A percentile compares a stretch with the other conserved stretches of the same genome.
Evolutionary conservation across 257 asterid genomes (phyloP).

Genomic region (Phtheirospermum japonicum): DNA sequence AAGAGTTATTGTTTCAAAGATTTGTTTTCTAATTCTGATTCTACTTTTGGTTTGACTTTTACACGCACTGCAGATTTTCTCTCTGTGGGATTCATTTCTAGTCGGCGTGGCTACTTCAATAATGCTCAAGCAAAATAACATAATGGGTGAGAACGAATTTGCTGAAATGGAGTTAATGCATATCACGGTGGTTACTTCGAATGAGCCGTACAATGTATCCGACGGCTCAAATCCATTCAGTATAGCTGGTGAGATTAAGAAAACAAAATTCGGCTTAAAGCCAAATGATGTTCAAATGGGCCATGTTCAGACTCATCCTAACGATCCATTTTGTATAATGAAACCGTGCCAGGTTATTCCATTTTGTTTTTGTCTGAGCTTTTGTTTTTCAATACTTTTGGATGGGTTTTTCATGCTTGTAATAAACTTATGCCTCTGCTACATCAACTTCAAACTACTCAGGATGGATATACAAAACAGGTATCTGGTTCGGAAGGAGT

Average conservation of each 20-base stretch:
- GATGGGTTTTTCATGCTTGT: background rate
- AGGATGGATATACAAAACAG: conserved; percentile 77
- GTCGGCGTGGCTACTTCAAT: conserved; percentile 88
- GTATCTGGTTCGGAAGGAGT: conserved; percentile 50
- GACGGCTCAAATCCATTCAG: conserved; percentile 71
- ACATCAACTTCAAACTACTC: background rate
- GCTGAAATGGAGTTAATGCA: conserved; percentile 80
- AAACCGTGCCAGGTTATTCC: conserved; percentile 65
- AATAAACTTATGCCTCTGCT: background rate
- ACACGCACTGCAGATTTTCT: conserved; percentile 65
- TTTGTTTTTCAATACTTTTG: background rate
- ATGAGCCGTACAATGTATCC: conserved; percentile 54
- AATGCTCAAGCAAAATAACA: conserved; percentile 47
- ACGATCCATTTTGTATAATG: conserved; percentile 65
- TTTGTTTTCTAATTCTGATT: background rate
- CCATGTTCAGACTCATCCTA: conserved; percentile 66
- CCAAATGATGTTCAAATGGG: conserved; percentile 77
- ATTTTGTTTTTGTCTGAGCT: background rate
- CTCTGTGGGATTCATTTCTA: conserved; percentile 84
- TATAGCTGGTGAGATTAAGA: conserved; percentile 38
- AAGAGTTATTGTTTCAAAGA: too few relatives aligned
- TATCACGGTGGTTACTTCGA: conserved; percentile 74
- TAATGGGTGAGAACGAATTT: conserved; percentile 64
- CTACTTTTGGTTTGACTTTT: background rate
- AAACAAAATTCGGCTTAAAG: conserved; percentile 47